Percentiles rank a stretch among this genome's conserved stretches.
phyloP scores from a whole-genome alignment of 2,329 filamentous ascomycete species.

The Aspergillus thermomutatus region DNA sequence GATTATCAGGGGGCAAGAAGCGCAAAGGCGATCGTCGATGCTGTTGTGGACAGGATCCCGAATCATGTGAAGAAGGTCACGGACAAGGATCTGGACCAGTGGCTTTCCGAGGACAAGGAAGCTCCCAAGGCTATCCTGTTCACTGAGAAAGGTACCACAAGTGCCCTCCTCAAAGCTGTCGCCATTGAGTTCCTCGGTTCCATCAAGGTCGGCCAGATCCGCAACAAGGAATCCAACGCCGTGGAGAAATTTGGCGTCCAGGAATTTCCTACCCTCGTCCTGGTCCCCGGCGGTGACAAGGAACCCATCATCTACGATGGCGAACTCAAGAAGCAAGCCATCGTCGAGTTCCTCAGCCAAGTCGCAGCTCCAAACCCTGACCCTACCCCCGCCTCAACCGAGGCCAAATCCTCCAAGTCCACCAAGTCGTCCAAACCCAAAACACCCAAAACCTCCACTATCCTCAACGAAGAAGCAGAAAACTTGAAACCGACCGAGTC shows the following conservation, averaged over 20 bases:
- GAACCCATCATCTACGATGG: slow-evolving; percentile 73
- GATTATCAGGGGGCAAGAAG: slow-evolving; percentile 83
- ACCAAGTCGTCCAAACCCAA: slow-evolving; percentile 41
- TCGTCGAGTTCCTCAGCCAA: slow-evolving; percentile 80
- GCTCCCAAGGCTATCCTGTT: slow-evolving; percentile 85
- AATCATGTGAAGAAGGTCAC: slow-evolving; percentile 82
- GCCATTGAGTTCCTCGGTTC: slow-evolving; percentile 87
- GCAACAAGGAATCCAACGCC: slow-evolving; percentile 71
- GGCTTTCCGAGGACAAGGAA: slow-evolving; percentile 65
- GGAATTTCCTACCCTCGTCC: slow-evolving; percentile 75
- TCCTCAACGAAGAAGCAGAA: slow-evolving; percentile 43
- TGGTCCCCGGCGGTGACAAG: slow-evolving; percentile 69
- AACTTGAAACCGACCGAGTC: slow-evolving; percentile 50
- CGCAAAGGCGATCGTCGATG: slow-evolving; percentile 83
- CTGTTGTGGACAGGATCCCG: slow-evolving; percentile 80
- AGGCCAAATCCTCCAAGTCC: slow-evolving; percentile 35
- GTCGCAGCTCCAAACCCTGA: slow-evolving; percentile 76
- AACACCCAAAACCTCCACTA: slow-evolving; percentile 43
- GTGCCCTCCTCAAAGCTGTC: slow-evolving; percentile 74
- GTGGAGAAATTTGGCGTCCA: slow-evolving; percentile 72
- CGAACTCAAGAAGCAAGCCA: slow-evolving; percentile 77
- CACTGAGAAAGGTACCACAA: slow-evolving; percentile 86
- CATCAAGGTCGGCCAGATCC: slow-evolving; percentile 76
- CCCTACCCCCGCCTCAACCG: slow-evolving; percentile 50
- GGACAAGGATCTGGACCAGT: slow-evolving; percentile 74